Evolutionary conservation across 1,139 yeast species (phyloP).

Genomic region (Geotrichum bryndzae): DNA sequence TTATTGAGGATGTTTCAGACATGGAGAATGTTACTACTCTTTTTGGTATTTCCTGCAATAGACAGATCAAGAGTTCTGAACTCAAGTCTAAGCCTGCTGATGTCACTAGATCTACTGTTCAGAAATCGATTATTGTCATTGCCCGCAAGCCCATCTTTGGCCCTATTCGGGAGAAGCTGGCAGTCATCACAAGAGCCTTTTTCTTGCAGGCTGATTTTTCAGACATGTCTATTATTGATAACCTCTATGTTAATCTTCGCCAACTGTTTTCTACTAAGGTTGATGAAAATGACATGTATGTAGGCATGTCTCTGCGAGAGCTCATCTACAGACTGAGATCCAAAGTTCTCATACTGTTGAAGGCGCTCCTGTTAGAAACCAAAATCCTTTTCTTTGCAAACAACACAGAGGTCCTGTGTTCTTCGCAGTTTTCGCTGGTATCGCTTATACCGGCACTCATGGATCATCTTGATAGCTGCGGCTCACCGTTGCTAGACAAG

Average conservation of each 20-base stretch:
- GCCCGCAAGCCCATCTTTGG: conserved; percentile 78
- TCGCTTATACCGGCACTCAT: conserved; percentile 75
- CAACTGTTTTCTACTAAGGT: conserved; percentile 38
- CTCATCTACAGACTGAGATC: conserved; percentile 55
- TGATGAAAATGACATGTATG: conserved; percentile 54
- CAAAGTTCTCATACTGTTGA: conserved; percentile 62
- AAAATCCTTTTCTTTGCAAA: conserved; percentile 63
- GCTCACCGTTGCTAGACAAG: conserved; percentile 66
- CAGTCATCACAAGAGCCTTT: conserved; percentile 81
- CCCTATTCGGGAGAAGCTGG: conserved; percentile 80
- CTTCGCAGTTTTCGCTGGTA: conserved; percentile 56
- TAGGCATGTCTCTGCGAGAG: conserved; percentile 68
- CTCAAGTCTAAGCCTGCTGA: conserved; percentile 55
- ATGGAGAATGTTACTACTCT: conserved; percentile 58
- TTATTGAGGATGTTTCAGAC: conserved; percentile 29
- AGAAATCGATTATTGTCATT: conserved; percentile 84
- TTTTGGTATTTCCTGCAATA: conserved; percentile 89
- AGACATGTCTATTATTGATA: conserved; percentile 61
- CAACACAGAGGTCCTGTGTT: conserved; percentile 72
- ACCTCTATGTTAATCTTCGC: conserved; percentile 65
- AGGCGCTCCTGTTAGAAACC: conserved; percentile 70
- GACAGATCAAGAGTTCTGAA: conserved; percentile 67
- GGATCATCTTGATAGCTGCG: conserved; percentile 66
- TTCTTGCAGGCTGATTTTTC: conserved; percentile 73
- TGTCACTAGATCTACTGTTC: conserved; percentile 82